Conservation (phyloP, 495 filamentous ascomycete genomes). For the Podospora conica region DNA sequence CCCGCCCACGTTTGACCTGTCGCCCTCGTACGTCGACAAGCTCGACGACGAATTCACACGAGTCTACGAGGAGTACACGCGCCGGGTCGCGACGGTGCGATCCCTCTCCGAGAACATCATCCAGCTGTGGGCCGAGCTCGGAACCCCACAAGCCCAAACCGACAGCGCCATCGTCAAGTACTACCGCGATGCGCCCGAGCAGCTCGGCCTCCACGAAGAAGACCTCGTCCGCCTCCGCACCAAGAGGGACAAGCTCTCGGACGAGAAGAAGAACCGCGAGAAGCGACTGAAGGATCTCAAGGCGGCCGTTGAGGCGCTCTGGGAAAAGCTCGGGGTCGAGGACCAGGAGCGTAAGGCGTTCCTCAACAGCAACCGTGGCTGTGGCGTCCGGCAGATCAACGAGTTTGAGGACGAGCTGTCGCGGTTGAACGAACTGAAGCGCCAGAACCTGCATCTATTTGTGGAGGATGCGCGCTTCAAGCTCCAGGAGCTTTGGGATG, state of each 20-base stretch:
- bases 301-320: constrained; percentile 68
- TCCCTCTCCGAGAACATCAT: constrained; percentile 76
- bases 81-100: constrained; percentile 69
- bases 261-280: constrained; percentile 90
- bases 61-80: constrained; percentile 91
- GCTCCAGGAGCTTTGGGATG: constrained; percentile 91
- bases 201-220: constrained; percentile 81
- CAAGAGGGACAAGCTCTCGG: constrained; percentile 76
- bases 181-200: constrained; percentile 84
- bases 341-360: constrained; percentile 77
- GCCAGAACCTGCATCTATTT: constrained; percentile 89
- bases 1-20: constrained; percentile 78
- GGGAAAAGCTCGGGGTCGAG: constrained; percentile 82
- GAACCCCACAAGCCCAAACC: constrained; percentile 87
- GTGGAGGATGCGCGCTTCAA: constrained; percentile 88
- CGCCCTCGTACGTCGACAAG: constrained; percentile 75
- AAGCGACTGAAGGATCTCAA: constrained; percentile 72
- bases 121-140: constrained; percentile 90
- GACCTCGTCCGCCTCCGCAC: constrained; percentile 66
- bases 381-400: constrained; percentile 80
- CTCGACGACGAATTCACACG: constrained; percentile 86
- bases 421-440: constrained; percentile 84
- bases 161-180: constrained; percentile 79
- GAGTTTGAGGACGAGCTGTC: constrained; percentile 87
- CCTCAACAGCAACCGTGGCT: constrained; percentile 61